Percentiles rank a stretch among this genome's conserved stretches.
phyloP scores from a whole-genome alignment of 2,329 filamentous ascomycete species.

The Paecilomyces formosus region DNA sequence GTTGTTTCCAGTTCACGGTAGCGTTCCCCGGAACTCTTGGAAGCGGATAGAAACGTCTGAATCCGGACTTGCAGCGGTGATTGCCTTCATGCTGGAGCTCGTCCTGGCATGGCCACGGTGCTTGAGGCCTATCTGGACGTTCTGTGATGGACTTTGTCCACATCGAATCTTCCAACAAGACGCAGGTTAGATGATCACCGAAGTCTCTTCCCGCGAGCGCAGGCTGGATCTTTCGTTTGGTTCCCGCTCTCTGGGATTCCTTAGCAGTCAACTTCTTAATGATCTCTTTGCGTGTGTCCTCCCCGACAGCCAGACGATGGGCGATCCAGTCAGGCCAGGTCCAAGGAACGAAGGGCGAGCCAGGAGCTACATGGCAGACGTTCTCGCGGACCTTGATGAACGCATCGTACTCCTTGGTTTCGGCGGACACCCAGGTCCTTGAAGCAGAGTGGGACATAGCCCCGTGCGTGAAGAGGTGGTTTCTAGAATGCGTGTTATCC shows the following conservation, averaged over 20 bases:
- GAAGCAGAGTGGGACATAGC: conserved; percentile 13
- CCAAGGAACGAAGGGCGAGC: conserved; percentile 18
- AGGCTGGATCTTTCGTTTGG: conserved; percentile 3
- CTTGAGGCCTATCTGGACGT: conserved; percentile 7
- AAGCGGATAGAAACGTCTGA: conserved; percentile 20
- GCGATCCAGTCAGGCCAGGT: conserved; percentile 16
- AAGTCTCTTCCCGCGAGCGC: conserved; percentile 14
- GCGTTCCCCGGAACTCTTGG: conserved; percentile 23
- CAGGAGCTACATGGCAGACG: conserved; percentile 15
- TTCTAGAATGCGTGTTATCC: not conserved
- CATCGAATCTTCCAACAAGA: conserved; percentile 19
- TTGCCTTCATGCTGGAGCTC: conserved; percentile 26
- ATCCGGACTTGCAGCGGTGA: conserved; percentile 19
- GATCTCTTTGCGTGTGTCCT: conserved; percentile 7
- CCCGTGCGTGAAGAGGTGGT: conserved; percentile 9
- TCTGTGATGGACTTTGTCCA: conserved; percentile 13
- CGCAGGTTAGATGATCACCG: conserved; percentile 14
- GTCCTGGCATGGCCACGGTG: conserved; percentile 22
- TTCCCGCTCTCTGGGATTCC: conserved; percentile 1
- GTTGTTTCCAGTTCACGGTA: conserved; percentile 24
- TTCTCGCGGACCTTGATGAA: conserved; percentile 15
- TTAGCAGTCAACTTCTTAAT: conserved; percentile 5
- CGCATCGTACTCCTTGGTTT: conserved; percentile 16
- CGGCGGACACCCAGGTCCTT: conserved; percentile 19
- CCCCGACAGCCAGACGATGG: conserved; percentile 10